A percentile compares a stretch with the other conserved stretches of the same genome.
These are phyloP conservation scores for Whalleya microplaca DNA, from an alignment of 2,329 filamentous ascomycete genomes.

Conservation along the genomic window DNA sequence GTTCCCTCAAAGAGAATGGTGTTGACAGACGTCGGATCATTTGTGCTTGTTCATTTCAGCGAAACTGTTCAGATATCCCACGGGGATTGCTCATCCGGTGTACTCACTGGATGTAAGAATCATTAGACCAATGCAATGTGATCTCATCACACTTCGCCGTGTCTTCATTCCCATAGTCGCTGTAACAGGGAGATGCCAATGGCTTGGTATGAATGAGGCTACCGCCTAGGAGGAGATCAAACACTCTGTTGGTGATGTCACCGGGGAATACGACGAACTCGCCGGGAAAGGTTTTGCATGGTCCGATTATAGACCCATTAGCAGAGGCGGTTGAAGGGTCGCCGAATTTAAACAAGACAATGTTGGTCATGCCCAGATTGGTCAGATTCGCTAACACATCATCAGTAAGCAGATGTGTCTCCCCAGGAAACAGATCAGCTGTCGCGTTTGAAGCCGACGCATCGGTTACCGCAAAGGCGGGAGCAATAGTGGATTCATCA, in stretches of 20 bases:
- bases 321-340: constrained; percentile 20
- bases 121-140: constrained; percentile 32
- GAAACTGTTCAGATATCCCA: background rate
- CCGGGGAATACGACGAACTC: constrained; percentile 33
- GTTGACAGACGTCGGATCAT: constrained; percentile 37
- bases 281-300: constrained; percentile 34
- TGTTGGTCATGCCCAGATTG: constrained; percentile 30
- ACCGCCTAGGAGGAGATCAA: constrained; percentile 33
- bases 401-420: constrained; percentile 32
- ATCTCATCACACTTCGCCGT: constrained; percentile 30
- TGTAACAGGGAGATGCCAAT: constrained; percentile 33
- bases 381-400: constrained; percentile 34
- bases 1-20: constrained; percentile 33
- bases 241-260: constrained; percentile 27
- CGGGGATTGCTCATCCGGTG: background rate
- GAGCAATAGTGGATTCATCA: constrained; percentile 29
- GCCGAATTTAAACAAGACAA: constrained; percentile 29
- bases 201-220: constrained; percentile 34
- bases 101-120: constrained; percentile 33
- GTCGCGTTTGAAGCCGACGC: constrained; percentile 33
- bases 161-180: constrained; percentile 33
- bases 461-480: constrained; percentile 30
- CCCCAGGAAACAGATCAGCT: constrained; percentile 32
- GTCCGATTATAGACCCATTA: constrained; percentile 23
- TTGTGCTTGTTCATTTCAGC: constrained; percentile 24